Conservation (phyloP, 73 alveolate genomes). For the Paramecium biaurelia region DNA sequence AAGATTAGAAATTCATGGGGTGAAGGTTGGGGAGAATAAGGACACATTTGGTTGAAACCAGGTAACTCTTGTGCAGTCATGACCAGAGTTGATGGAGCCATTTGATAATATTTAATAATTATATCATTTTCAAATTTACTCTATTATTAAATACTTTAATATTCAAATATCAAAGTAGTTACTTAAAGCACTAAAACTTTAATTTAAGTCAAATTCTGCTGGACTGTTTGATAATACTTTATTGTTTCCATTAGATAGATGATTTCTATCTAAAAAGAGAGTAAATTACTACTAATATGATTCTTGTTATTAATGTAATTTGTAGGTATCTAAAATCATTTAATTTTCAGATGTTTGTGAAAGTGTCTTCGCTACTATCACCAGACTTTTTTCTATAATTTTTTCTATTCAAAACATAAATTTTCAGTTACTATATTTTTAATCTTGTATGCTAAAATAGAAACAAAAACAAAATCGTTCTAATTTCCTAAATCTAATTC, state of each 20-base stretch:
- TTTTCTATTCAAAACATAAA: background rate
- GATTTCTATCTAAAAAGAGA: background rate
- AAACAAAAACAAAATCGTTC: background rate
- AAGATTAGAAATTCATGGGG: constrained; percentile 61
- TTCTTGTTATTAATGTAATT: background rate
- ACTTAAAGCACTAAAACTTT: background rate
- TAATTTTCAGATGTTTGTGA: background rate
- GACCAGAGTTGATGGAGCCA: constrained; percentile 46
- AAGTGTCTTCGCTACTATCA: background rate
- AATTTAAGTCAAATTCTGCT: background rate
- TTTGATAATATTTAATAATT: background rate
- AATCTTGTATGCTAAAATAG: background rate
- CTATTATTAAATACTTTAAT: background rate
- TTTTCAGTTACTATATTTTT: background rate
- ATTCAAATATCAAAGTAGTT: background rate
- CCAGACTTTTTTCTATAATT: background rate
- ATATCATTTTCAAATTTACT: background rate
- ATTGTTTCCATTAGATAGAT: background rate
- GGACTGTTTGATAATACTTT: background rate
- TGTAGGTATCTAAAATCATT: background rate
- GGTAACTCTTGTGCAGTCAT: constrained; percentile 60
- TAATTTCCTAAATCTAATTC: background rate
- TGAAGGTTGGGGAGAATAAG: constrained; percentile 44
- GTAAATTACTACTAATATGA: background rate
- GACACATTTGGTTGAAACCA: constrained; percentile 45